These are phyloP conservation scores for Hippophae rhamnoides DNA, from an alignment of 306 rosid species.

Conservation along the genomic window DNA sequence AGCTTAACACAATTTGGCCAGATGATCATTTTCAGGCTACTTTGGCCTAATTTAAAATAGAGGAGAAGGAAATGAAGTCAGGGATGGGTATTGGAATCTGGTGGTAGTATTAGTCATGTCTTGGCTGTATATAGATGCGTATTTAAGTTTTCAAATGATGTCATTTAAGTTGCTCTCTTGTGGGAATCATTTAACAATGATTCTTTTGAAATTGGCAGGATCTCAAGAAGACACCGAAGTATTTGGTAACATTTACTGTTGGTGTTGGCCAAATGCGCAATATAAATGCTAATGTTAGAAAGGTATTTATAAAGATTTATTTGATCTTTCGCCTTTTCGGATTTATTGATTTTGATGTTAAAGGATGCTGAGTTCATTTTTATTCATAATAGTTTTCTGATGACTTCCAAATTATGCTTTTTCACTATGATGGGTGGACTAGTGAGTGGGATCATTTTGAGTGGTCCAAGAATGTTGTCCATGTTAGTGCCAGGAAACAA, in stretches of 20 bases:
- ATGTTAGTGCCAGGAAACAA: slow-evolving; percentile 73
- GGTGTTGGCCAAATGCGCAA: slow-evolving; percentile 77
- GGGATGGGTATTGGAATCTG: background rate
- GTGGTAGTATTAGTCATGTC: background rate
- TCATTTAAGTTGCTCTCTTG: background rate
- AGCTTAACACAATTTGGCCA: background rate
- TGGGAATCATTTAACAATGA: slow-evolving; percentile 18
- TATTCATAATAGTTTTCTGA: slow-evolving; percentile 66
- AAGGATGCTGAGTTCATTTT: slow-evolving; percentile 19
- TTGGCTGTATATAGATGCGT: slow-evolving; percentile 7
- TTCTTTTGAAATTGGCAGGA: slow-evolving; percentile 57
- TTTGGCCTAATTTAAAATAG: too few species aligned
- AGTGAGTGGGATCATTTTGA: slow-evolving; percentile 93
- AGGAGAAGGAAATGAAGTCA: background rate
- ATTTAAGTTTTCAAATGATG: slow-evolving; percentile 11
- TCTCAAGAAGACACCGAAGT: slow-evolving; percentile 68
- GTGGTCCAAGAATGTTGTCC: slow-evolving; percentile 91
- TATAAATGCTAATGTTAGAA: slow-evolving; percentile 65
- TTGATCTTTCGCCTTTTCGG: background rate
- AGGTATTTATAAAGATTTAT: slow-evolving; percentile 40
- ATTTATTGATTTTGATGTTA: background rate
- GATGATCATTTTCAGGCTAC: background rate
- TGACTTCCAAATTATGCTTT: slow-evolving; percentile 88
- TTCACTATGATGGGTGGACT: slow-evolving; percentile 89
- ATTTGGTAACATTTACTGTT: slow-evolving; percentile 87